phyloP scores from a whole-genome alignment of 2,329 filamentous ascomycete genomes.

The Penicillium capsulatum region DNA sequence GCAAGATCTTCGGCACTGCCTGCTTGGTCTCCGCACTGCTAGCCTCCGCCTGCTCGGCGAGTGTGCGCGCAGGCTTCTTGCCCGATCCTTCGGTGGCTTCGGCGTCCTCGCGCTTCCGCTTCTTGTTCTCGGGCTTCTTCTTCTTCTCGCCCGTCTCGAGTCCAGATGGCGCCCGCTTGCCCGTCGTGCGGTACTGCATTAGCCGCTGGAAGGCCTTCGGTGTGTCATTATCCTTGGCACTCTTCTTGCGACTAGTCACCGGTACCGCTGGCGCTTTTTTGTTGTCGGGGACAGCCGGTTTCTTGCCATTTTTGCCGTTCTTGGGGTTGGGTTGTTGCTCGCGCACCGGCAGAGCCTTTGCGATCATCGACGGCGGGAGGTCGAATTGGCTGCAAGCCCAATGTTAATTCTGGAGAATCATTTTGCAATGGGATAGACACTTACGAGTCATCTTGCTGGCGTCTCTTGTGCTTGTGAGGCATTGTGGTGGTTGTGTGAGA shows the following conservation, averaged over 20 bases:
- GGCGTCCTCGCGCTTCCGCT: slow-evolving; percentile 43
- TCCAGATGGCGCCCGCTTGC: slow-evolving; percentile 58
- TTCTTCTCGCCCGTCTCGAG: slow-evolving; percentile 52
- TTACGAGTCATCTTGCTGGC: slow-evolving; percentile 50
- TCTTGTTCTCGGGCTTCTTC: slow-evolving; percentile 44
- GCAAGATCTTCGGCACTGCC: slow-evolving; percentile 64
- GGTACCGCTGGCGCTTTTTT: slow-evolving; percentile 49
- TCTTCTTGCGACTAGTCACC: slow-evolving; percentile 33
- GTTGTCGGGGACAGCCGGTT: not conserved
- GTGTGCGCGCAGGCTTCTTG: slow-evolving; percentile 12
- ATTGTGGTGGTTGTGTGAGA: slow-evolving; percentile 45
- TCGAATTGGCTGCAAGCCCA: slow-evolving; percentile 47
- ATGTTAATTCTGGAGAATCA: no score
- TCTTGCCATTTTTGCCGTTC: slow-evolving; percentile 33
- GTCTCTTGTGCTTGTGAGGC: slow-evolving; percentile 82
- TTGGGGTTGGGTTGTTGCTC: slow-evolving; percentile 40
- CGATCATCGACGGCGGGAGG: slow-evolving; percentile 58
- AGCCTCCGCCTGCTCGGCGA: slow-evolving; percentile 6
- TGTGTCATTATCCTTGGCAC: slow-evolving; percentile 63
- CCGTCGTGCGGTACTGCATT: slow-evolving; percentile 67
- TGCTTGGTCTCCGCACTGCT: slow-evolving; percentile 13
- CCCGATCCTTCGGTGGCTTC: slow-evolving; percentile 9
- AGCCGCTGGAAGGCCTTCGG: slow-evolving; percentile 82
- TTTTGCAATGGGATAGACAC: no score
- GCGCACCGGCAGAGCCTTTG: slow-evolving; percentile 55